Evolutionary conservation across 768 basidiomycete genomes (phyloP).

Genomic region (Rhodocollybia butyracea): DNA sequence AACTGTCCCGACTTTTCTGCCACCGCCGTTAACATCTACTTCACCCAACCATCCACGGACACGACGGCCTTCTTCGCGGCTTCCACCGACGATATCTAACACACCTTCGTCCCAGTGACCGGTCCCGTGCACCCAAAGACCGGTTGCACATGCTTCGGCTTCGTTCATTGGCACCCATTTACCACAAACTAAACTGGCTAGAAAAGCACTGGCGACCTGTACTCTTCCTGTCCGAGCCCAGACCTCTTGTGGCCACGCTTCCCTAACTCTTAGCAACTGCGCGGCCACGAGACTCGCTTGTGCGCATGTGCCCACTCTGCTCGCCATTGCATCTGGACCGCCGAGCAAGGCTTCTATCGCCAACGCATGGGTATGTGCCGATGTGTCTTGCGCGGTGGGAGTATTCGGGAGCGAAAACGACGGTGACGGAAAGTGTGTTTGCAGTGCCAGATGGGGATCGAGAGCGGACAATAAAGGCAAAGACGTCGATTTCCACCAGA

Average conservation of each 20-base stretch:
- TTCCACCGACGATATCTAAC: slow-evolving; percentile 75
- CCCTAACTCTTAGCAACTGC: slow-evolving; percentile 75
- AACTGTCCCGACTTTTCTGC: slow-evolving; percentile 60
- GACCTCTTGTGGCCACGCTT: slow-evolving; percentile 72
- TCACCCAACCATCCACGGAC: slow-evolving; percentile 83
- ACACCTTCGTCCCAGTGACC: slow-evolving; percentile 79
- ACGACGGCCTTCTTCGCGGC: slow-evolving; percentile 66
- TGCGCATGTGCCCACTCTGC: slow-evolving; percentile 71
- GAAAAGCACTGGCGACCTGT: slow-evolving; percentile 73
- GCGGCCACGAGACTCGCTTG: slow-evolving; percentile 70
- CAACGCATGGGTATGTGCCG: slow-evolving; percentile 74
- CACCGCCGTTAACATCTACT: slow-evolving; percentile 66
- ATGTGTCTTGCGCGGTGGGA: slow-evolving; percentile 75
- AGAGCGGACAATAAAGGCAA: slow-evolving; percentile 70
- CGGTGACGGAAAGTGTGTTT: slow-evolving; percentile 63
- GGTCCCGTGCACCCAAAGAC: slow-evolving; percentile 64
- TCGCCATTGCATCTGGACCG: slow-evolving; percentile 74
- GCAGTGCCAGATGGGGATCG: slow-evolving; percentile 67
- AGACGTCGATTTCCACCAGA: slow-evolving; percentile 85
- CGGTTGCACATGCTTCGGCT: slow-evolving; percentile 74
- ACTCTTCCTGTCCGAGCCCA: slow-evolving; percentile 77
- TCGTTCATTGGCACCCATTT: slow-evolving; percentile 72
- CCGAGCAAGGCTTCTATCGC: slow-evolving; percentile 74
- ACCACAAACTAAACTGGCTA: slow-evolving; percentile 68
- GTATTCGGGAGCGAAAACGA: slow-evolving; percentile 72